Evolutionary conservation across 768 basidiomycete genomes (phyloP).

Genomic region (Mycena venus): DNA sequence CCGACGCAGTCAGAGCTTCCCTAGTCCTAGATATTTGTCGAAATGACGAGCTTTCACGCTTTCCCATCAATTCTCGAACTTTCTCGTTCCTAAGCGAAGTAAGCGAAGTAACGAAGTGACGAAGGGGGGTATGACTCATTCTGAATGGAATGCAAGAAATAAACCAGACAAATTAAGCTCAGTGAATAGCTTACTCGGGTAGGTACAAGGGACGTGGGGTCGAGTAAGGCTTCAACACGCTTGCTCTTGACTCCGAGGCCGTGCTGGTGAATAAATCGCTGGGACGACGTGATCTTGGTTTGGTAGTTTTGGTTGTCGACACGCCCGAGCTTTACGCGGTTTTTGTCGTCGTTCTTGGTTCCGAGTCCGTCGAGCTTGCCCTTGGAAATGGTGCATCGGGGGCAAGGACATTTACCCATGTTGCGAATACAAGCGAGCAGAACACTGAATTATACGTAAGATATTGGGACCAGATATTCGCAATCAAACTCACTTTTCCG

Average conservation of each 20-base stretch:
- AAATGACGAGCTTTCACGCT: too few species aligned
- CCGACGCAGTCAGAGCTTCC: too few species aligned
- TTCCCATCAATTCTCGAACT: too few species aligned
- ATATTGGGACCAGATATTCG: neutral
- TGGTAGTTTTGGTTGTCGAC: neutral
- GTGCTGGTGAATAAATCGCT: neutral
- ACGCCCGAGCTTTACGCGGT: neutral
- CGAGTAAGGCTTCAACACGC: neutral
- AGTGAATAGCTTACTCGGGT: neutral
- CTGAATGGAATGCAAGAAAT: neutral
- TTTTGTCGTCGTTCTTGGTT: conserved; percentile 2
- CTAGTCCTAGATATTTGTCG: too few species aligned
- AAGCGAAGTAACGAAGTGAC: too few species aligned
- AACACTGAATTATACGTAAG: conserved; percentile 30
- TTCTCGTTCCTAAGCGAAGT: too few species aligned
- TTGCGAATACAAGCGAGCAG: conserved; percentile 40
- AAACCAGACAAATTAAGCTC: neutral
- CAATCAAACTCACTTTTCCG: neutral
- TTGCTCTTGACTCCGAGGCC: neutral
- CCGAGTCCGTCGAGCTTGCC: conserved; percentile 39
- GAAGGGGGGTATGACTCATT: conserved; percentile 10
- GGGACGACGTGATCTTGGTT: neutral
- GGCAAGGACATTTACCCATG: conserved; percentile 47
- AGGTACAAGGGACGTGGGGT: neutral
- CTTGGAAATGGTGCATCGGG: conserved; percentile 42